Evolutionary conservation across 2,329 filamentous ascomycete species (phyloP), one percentile per base, ranked within the genome.

Genomic region (Aspergillus sp.): DNA sequence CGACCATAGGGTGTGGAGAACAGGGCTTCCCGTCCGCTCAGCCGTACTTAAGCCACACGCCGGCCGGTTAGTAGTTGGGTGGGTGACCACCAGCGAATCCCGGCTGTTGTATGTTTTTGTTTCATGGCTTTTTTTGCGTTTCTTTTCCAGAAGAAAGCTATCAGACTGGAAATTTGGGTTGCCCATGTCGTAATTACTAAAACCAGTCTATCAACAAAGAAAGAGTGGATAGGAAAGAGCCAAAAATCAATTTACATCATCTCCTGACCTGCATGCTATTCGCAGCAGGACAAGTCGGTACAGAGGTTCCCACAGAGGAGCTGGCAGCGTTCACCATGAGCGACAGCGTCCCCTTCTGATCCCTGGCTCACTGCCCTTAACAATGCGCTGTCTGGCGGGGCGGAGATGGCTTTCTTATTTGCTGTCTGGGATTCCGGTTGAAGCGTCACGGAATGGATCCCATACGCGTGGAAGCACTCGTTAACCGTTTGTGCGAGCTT

Each of bases 391-490:
- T 36, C 29, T 3, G n/a, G 9, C n/a, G 31, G 11, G 20, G 23
- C 46, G 5, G 25, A 25, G 10, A 6, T 16, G 14, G 3, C 34
- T 13, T 34, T 17, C 20, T 16, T 23, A 19, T 13, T 17, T 16
- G 14, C 16, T 4, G 34, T 14, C 14, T 21, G 34, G 2, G 78
- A 55, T 66, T 88, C 86, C 1, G 87, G 87, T 68, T 90, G 87
- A 23, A 91, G 65, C 0, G 87, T 89, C 6, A 76, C 79, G 10
- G 83, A 87, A 68, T 89, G 85, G 58, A 90, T 83, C 2, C 86
- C 87, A 60, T 88, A 89, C 2, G 81, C 84, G 63, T 88, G 85
- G 32, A 90, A 76, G 64, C 86, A 89, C 65, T 88, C 81, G 54
- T 78, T 80, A 53, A 88, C 80, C 3, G 79, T 81, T 62, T 79